Evolutionary conservation across 2,329 filamentous ascomycete genomes (phyloP).

Genomic region (Cordyceps tenuipes): DNA sequence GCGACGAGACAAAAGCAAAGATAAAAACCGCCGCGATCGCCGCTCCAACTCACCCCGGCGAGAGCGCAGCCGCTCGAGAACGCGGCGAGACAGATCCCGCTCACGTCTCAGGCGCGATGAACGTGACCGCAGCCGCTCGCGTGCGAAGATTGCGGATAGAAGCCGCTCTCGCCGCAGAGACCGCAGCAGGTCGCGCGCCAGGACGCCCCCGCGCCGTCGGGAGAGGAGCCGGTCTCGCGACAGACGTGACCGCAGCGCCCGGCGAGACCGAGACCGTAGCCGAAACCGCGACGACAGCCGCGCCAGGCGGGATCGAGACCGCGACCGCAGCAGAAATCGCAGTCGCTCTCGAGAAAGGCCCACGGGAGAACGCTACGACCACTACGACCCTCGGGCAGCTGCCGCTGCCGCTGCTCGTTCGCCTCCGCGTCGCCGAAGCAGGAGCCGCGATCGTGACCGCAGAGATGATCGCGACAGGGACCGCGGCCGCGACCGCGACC

Average conservation of each 20-base stretch:
- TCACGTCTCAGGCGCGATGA: slow-evolving; percentile 30
- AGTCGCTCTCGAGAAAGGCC: slow-evolving; percentile 18
- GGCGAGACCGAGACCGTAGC: slow-evolving; percentile 21
- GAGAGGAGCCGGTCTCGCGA: slow-evolving; percentile 28
- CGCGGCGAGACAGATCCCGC: slow-evolving; percentile 31
- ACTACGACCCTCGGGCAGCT: slow-evolving; percentile 23
- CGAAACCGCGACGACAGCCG: slow-evolving; percentile 25
- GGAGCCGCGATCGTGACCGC: slow-evolving; percentile 17
- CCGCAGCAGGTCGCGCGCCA: slow-evolving; percentile 29
- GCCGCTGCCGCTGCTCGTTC: slow-evolving; percentile 13
- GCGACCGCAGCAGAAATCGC: slow-evolving; percentile 19
- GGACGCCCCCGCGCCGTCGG: slow-evolving; percentile 20
- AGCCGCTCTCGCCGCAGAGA: slow-evolving; percentile 28
- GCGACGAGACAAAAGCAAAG: slow-evolving; percentile 19
- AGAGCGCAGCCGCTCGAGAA: slow-evolving; percentile 28
- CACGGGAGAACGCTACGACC: slow-evolving; percentile 19
- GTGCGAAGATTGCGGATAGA: slow-evolving; percentile 26
- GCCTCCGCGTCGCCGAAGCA: slow-evolving; percentile 18
- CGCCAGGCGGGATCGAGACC: slow-evolving; percentile 24
- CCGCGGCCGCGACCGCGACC: slow-evolving; percentile 23
- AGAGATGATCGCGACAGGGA: slow-evolving; percentile 3
- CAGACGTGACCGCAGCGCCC: slow-evolving; percentile 18
- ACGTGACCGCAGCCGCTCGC: slow-evolving; percentile 27
- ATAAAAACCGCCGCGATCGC: slow-evolving; percentile 26
- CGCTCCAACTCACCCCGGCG: slow-evolving; percentile 32